These are phyloP conservation scores for Malus sieversii DNA, from an alignment of 306 rosid species.

Conservation along the genomic window DNA sequence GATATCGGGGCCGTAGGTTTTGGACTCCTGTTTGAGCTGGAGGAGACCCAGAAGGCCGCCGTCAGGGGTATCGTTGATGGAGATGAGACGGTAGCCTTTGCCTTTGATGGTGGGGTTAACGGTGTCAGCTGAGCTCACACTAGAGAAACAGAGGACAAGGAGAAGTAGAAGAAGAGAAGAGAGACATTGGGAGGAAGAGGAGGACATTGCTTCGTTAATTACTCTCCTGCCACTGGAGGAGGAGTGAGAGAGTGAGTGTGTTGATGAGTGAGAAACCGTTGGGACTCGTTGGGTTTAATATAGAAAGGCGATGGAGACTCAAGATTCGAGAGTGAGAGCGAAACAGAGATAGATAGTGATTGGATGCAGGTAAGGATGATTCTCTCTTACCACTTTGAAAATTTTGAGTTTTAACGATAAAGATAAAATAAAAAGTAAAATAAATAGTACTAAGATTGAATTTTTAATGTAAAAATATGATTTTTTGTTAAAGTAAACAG, in stretches of 20 bases:
- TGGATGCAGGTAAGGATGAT: conserved; percentile 8
- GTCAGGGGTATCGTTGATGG: conserved; percentile 54
- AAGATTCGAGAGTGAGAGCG: not conserved
- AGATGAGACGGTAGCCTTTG: conserved; percentile 71
- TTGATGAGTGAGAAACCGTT: not conserved
- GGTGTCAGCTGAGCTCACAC: conserved; percentile 18
- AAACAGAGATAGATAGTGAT: not conserved
- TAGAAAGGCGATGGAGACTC: not conserved
- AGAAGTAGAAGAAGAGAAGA: conserved; percentile 27
- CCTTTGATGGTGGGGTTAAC: conserved; percentile 48
- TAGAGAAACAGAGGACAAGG: conserved; percentile 15
- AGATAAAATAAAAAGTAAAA: no score
- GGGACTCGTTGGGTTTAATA: conserved; percentile 16
- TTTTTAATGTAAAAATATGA: no score
- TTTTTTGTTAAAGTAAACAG: no score
- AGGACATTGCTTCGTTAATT: not conserved
- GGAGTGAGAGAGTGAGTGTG: not conserved
- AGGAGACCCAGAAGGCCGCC: conserved; percentile 71
- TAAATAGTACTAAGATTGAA: no score
- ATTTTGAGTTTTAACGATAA: no score
- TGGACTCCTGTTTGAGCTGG: conserved; percentile 43
- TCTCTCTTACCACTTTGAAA: no score
- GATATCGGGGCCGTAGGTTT: conserved; percentile 70
- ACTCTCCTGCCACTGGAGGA: conserved; percentile 17
- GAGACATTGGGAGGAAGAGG: conserved; percentile 6